Evolutionary conservation across 768 basidiomycete genomes (phyloP).

Genomic region (Fomitopsis serialis): DNA sequence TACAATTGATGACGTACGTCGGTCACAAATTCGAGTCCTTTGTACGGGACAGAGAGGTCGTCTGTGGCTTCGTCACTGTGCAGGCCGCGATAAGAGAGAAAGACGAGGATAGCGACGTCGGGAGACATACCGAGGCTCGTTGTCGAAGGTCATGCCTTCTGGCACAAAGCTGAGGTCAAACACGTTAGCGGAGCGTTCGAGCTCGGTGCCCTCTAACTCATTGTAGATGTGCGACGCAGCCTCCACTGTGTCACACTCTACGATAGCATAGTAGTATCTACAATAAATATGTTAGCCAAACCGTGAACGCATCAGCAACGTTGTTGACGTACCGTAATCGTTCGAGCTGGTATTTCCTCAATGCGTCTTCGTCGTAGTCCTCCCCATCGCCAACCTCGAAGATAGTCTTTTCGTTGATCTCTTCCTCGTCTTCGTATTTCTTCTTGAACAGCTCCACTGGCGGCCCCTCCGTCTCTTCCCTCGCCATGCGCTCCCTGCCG

Average conservation of each 20-base stretch:
- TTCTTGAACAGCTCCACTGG: constrained; percentile 75
- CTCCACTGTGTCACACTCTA: constrained; percentile 76
- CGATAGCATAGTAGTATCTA: constrained; percentile 94
- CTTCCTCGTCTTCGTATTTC: constrained; percentile 41
- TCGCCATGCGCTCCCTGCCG: constrained; percentile 79
- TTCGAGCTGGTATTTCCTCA: constrained; percentile 90
- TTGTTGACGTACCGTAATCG: constrained; percentile 64
- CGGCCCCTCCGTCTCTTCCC: constrained; percentile 88
- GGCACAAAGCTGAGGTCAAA: constrained; percentile 95
- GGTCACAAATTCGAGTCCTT: constrained; percentile 85
- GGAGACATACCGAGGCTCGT: constrained; percentile 57
- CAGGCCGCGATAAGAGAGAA: not conserved
- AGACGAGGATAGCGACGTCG: not conserved
- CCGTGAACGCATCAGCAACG: not conserved
- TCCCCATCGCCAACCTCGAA: constrained; percentile 64
- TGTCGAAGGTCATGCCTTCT: constrained; percentile 81
- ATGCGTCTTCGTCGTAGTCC: constrained; percentile 83
- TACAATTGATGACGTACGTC: constrained; percentile 52
- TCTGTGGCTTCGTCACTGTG: constrained; percentile 80
- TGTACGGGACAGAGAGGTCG: constrained; percentile 53
- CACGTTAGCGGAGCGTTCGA: constrained; percentile 94
- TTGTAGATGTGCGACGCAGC: constrained; percentile 75
- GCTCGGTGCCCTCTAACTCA: constrained; percentile 91
- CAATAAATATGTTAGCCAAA: not conserved
- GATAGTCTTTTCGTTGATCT: constrained; percentile 59